A percentile compares a stretch with the other conserved stretches of the same genome.
phyloP scores from a whole-genome alignment of 2,329 filamentous ascomycete species.

The Colletotrichum phormii region DNA sequence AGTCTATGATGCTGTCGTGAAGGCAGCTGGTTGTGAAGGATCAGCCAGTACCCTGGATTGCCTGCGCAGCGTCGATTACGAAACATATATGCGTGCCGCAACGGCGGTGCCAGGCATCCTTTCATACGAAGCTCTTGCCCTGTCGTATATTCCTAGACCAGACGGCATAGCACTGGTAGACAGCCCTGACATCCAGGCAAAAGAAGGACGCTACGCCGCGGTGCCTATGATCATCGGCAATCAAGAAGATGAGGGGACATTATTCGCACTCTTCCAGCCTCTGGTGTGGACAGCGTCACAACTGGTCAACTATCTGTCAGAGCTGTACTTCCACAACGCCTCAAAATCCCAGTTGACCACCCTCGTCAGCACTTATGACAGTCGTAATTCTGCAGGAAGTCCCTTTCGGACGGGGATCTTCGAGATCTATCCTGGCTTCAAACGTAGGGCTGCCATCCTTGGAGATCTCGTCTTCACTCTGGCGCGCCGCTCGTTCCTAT shows the following conservation, averaged over 20 bases:
- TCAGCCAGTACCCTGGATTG: conserved; percentile 71
- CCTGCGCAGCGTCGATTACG: conserved; percentile 71
- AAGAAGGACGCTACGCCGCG: conserved; percentile 59
- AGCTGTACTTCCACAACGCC: conserved; percentile 70
- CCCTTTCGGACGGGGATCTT: conserved; percentile 76
- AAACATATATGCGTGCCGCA: conserved; percentile 71
- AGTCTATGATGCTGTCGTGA: conserved; percentile 72
- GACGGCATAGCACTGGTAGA: conserved; percentile 72
- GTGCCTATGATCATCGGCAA: conserved; percentile 72
- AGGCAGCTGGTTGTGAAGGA: conserved; percentile 69
- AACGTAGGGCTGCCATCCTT: conserved; percentile 79
- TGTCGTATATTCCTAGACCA: conserved; percentile 81
- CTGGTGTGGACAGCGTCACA: conserved; percentile 73
- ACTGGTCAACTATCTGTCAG: conserved; percentile 71
- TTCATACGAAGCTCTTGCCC: conserved; percentile 74
- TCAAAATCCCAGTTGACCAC: conserved; percentile 60
- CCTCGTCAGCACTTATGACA: conserved; percentile 73
- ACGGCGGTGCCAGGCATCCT: conserved; percentile 78
- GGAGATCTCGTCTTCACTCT: conserved; percentile 83
- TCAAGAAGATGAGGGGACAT: conserved; percentile 83
- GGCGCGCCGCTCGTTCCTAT: conserved; percentile 73
- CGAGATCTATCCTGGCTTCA: conserved; percentile 82
- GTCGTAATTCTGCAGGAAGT: conserved; percentile 68
- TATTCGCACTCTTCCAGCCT: conserved; percentile 76
- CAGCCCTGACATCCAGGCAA: conserved; percentile 70